These are phyloP conservation scores for Dactylellina sp. DNA, from an alignment of 2,329 filamentous ascomycete genomes.

Conservation along the genomic window DNA sequence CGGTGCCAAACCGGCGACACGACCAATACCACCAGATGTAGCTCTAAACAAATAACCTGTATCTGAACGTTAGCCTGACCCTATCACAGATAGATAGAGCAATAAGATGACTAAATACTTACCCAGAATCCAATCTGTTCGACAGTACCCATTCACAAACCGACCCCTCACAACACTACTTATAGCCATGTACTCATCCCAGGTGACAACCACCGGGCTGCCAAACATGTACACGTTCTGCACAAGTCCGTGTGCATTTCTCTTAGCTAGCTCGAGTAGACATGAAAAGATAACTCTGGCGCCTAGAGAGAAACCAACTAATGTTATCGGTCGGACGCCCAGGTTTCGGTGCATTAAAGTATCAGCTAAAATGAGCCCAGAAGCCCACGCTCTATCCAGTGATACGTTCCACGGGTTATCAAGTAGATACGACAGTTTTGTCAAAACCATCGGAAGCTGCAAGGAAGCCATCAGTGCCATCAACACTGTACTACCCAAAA, in stretches of 20 bases:
- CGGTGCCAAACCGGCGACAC: conserved; percentile 82
- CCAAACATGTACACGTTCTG: conserved; percentile 88
- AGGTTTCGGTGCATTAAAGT: conserved; percentile 83
- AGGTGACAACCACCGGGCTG: conserved; percentile 76
- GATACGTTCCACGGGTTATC: conserved; percentile 87
- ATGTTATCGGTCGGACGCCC: conserved; percentile 81
- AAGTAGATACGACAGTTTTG: conserved; percentile 75
- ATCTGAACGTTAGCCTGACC: not conserved
- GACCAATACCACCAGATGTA: conserved; percentile 85
- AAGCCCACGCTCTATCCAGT: conserved; percentile 81
- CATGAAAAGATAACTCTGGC: conserved; percentile 86
- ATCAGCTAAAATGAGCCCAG: conserved; percentile 82
- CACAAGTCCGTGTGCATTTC: conserved; percentile 83
- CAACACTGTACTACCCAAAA: conserved; percentile 80
- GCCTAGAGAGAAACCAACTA: conserved; percentile 85
- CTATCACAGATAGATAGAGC: not conserved
- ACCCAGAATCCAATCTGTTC: conserved; percentile 86
- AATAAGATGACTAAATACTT: conserved; percentile 78
- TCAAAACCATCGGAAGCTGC: conserved; percentile 74
- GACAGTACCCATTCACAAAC: conserved; percentile 87
- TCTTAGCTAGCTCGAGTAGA: conserved; percentile 78
- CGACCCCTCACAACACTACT: conserved; percentile 81
- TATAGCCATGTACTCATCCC: conserved; percentile 79
- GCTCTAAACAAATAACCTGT: conserved; percentile 88
- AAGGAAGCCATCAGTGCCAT: conserved; percentile 76